Evolutionary conservation across 139 green algal genomes (phyloP), one percentile per base, ranked within the genome.

Genomic region (Desmodesmus armatus): DNA sequence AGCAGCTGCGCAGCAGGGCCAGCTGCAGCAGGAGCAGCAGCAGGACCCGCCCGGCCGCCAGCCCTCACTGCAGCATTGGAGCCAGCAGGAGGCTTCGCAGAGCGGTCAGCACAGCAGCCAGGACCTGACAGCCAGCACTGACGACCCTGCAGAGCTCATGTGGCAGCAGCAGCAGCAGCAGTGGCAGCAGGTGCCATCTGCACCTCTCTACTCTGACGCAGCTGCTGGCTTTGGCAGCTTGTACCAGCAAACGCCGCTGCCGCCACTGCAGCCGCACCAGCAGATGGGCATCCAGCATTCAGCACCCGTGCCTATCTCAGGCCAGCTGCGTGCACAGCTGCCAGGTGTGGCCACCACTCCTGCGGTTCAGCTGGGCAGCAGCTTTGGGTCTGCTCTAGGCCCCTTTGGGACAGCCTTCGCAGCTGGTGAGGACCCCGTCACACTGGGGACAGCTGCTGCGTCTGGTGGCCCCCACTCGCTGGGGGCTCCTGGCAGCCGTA

Each of bases 1-100:
- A 17, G 60, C 60, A 3, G 69, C 25, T 31, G 69, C 4, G 5
- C 69, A 37, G 69, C 40, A 39, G 3, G 19, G 69, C 69, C 33
- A 53, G 39, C 60, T 69, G 23, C 40, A 77, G 69, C 69, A 77
- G 73, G 47, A 44, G 47, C 47, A 66, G 73, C 73, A 49, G 19
- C 72, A 27, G 43, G 49, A 81, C 25, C 74, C 43, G n/a, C 27
- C 72, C 43, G 31, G 31, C 37, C n/a, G 35, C 23, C 40, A 25
- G 40, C 70, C 39, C 23, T 49, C 29, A 44, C 27, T 11, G 39
- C 23, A 43, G 35, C 66, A 74, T 13, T 35, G 29, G 66, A 33
- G 44, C 33, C 66, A 49, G 66, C 66, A 74, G 35, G 23, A 27
- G 3, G 13, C 40, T 51, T n/a, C 69, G 23, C 29, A 39, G 40